Conservation (phyloP, 495 filamentous ascomycete genomes). For the Sphaerosporella brunnea region DNA sequence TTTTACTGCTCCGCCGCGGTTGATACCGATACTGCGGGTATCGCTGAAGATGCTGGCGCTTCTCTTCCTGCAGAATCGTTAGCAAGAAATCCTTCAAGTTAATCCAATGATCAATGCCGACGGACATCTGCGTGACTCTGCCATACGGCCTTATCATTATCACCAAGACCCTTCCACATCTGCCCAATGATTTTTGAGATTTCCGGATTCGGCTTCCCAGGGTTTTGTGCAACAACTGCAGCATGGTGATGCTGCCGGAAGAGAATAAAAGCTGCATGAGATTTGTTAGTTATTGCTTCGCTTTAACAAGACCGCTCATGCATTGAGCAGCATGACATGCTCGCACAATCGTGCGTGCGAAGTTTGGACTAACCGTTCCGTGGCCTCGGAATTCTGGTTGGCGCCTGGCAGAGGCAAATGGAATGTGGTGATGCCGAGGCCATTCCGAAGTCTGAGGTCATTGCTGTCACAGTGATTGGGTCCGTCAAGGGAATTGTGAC, state of each 20-base stretch:
- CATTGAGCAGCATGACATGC: not conserved
- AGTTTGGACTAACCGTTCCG: slow-evolving; percentile 62
- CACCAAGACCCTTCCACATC: slow-evolving; percentile 62
- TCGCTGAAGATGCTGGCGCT: slow-evolving; percentile 69
- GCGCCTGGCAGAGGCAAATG: slow-evolving; percentile 83
- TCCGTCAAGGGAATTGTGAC: not conserved
- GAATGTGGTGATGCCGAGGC: slow-evolving; percentile 26
- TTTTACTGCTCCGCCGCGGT: slow-evolving; percentile 55
- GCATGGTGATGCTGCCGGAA: slow-evolving; percentile 90
- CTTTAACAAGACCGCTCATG: not conserved
- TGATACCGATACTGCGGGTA: slow-evolving; percentile 93
- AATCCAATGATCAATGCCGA: not conserved
- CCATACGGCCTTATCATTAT: slow-evolving; percentile 72
- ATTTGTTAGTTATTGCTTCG: slow-evolving; percentile 1
- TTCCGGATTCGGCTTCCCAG: slow-evolving; percentile 84
- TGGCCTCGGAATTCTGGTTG: slow-evolving; percentile 82
- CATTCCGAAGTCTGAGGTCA: slow-evolving; percentile 17
- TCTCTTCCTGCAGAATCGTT: slow-evolving; percentile 72
- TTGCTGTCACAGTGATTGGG: not conserved
- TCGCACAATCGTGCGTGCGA: not conserved
- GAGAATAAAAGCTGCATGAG: slow-evolving; percentile 77
- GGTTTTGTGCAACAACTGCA: slow-evolving; percentile 59
- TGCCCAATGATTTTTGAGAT: slow-evolving; percentile 97
- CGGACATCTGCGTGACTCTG: slow-evolving; percentile 70
- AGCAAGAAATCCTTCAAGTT: too few relatives aligned